Base-by-base conservation (phyloP, 2,329 filamentous ascomycete genomes). In the Colletotrichum scovillei region DNA sequence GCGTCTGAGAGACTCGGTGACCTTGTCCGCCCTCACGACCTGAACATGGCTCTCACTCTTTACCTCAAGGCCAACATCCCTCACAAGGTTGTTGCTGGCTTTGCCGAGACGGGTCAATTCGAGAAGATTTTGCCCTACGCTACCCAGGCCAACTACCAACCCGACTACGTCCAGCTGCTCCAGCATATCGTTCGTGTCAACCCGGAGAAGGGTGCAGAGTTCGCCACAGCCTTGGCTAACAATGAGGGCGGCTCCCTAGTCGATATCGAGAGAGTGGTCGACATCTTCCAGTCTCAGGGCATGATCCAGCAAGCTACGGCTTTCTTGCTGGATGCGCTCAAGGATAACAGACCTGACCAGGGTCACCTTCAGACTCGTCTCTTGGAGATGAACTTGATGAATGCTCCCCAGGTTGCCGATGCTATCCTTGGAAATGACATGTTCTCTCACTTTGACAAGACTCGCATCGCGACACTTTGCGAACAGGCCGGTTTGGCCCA, bases 271-370 rank as follows among this genome's bases (percentile, higher is more conserved):
- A 94, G 96, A 59, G 95, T 98, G 28, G 95, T 98, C 62, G 97
- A 99, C 82, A 95, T 99, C 73, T 99, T 99, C 92, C 93, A 98
- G 84, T 95, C 95, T 11, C 97, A 99, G 83, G 95, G 95, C 79
- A 97, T 98, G 95, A 91, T 98, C 63, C 97, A 98, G 82, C 95
- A 98, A 83, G 96, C 96, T 8, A 99, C 97, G 3, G 95, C 96
- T n/a, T 99, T 99, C 90, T 86, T 99, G 64, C 90, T 99, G 30
- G 97, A 99, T 84, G 96, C 95, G 2, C 89, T 99, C 42, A 97
- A 98, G 83, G 95, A 97, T 77, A 98, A 99, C 86, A 93, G 92
- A 78, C 95, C 95, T 0, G 97, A 99, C 83, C 95, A 99, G 81
- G 96, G 92, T 52, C 92, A 96, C 77, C 88, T 99, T 52, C 97